phyloP scores from a whole-genome alignment of 306 rosid genomes.

The Cucurbita argyrosperma region DNA sequence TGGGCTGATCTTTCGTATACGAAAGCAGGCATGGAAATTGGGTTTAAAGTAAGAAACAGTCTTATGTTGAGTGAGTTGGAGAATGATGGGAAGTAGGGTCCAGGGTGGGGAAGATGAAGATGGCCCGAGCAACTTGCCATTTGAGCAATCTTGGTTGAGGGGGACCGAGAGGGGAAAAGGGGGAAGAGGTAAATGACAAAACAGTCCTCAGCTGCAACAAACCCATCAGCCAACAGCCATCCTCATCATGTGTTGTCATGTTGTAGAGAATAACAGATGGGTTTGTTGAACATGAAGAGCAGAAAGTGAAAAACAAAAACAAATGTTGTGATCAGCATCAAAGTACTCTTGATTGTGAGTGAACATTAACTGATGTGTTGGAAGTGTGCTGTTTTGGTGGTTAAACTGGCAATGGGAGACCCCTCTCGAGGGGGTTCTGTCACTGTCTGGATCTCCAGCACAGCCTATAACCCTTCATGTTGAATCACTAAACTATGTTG shows the following conservation, averaged over 20 bases:
- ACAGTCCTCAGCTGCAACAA: background rate
- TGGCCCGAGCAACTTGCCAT: background rate
- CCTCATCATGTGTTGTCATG: slow-evolving; percentile 1
- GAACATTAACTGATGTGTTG: slow-evolving; percentile 1
- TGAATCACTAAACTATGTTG: background rate
- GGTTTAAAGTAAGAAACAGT: background rate
- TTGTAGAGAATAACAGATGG: background rate
- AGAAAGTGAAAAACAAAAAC: background rate
- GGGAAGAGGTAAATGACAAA: background rate
- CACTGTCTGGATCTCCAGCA: background rate
- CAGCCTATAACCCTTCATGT: background rate
- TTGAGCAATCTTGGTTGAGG: background rate
- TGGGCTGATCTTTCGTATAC: too few species aligned
- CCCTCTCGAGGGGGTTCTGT: background rate
- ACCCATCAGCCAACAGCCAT: background rate
- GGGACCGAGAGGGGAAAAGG: background rate
- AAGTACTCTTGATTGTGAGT: background rate
- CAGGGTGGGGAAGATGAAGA: background rate
- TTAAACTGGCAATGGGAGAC: background rate
- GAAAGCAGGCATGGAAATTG: background rate
- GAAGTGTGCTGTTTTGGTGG: slow-evolving; percentile 1
- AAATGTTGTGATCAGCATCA: background rate
- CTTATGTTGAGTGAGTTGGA: background rate
- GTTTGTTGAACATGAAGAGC: background rate
- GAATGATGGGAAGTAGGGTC: slow-evolving; percentile 7